Percentiles rank a stretch among this genome's conserved stretches.
Conservation (phyloP, 129 eudicot genomes). For the Arctium minus region DNA sequence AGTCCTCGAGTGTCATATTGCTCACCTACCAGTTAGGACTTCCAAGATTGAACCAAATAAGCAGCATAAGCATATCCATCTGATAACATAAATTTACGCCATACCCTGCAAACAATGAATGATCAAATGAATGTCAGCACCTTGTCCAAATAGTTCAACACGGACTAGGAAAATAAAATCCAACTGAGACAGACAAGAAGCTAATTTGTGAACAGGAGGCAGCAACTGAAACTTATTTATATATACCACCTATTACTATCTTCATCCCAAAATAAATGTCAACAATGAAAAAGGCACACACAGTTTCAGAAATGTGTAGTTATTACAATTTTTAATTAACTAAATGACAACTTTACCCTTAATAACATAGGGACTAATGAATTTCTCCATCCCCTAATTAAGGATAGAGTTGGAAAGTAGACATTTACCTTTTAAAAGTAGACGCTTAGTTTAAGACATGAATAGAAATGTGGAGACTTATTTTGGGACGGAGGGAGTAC, state of each 20-base stretch:
- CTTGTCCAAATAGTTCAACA: background rate
- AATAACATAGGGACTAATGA: background rate
- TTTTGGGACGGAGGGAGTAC: background rate
- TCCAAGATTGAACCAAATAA: constrained; percentile 21
- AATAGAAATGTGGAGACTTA: background rate
- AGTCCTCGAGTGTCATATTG: constrained; percentile 77
- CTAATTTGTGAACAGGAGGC: no score
- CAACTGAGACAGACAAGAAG: background rate
- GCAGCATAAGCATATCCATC: constrained; percentile 6
- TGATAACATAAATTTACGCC: constrained; percentile 1
- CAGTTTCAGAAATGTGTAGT: background rate
- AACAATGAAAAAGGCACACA: background rate
- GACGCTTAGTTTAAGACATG: background rate
- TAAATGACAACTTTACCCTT: background rate
- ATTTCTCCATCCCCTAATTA: background rate
- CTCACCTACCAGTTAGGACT: constrained; percentile 25
- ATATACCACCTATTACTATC: no score
- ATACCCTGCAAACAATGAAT: constrained; percentile 26
- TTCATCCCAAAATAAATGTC: background rate
- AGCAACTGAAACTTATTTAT: no score
- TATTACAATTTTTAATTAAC: background rate
- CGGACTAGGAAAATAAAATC: background rate
- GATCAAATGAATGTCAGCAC: background rate
- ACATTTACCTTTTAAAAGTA: background rate
- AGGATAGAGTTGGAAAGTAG: background rate